These are phyloP conservation scores for Penicillium freii DNA, from an alignment of 2,329 filamentous ascomycete species.

Conservation along the genomic window DNA sequence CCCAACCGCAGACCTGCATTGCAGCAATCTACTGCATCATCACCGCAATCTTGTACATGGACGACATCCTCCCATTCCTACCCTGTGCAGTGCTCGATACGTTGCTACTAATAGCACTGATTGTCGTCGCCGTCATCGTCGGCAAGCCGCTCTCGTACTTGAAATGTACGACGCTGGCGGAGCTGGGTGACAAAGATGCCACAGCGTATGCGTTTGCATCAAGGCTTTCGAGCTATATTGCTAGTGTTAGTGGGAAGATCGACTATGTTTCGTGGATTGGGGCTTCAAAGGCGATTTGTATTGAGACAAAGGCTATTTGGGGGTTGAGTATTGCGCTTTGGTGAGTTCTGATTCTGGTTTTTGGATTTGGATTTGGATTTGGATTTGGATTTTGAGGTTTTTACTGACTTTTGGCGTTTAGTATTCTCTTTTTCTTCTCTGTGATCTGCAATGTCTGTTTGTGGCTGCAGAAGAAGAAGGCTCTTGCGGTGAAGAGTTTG, in stretches of 20 bases:
- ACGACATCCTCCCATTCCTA: conserved; percentile 72
- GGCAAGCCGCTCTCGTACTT: conserved; percentile 79
- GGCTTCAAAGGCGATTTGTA: conserved; percentile 66
- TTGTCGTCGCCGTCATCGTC: conserved; percentile 72
- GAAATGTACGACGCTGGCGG: conserved; percentile 62
- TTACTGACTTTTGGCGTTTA: conserved; percentile 18
- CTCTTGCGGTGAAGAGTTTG: conserved; percentile 23
- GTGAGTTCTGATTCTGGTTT: conserved; percentile 41
- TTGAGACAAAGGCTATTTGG: conserved; percentile 85
- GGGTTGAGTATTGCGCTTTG: conserved; percentile 76
- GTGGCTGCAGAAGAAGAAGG: conserved; percentile 61
- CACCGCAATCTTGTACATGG: conserved; percentile 77
- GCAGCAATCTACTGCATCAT: conserved; percentile 76
- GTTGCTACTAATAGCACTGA: conserved; percentile 70
- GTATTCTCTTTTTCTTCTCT: conserved; percentile 67
- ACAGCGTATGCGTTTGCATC: conserved; percentile 56
- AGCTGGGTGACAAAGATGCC: conserved; percentile 46
- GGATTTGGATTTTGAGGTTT: background rate
- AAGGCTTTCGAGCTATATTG: conserved; percentile 53
- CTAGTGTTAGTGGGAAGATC: conserved; percentile 50
- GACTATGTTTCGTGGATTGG: conserved; percentile 57
- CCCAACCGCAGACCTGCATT: conserved; percentile 63
- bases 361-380: background rate
- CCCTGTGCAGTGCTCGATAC: conserved; percentile 65
- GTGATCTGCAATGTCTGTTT: conserved; percentile 58